Evolutionary conservation across 352 stramenopile genomes (phyloP).

Genomic region (Phytopythium chamaehyphon): DNA sequence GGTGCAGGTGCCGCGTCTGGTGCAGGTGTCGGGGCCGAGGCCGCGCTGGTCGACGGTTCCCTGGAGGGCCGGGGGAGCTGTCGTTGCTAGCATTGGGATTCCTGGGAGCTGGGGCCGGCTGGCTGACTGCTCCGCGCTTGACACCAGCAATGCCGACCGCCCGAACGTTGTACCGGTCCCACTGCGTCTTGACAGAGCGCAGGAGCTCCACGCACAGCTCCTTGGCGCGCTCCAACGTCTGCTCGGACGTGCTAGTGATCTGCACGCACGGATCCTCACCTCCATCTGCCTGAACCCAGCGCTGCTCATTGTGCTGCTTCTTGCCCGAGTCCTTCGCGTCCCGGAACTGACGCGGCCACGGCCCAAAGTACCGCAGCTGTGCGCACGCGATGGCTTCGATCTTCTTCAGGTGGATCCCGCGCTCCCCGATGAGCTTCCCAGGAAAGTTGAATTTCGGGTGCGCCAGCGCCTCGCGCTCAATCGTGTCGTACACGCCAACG

Average conservation of each 20-base stretch:
- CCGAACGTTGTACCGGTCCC: slow-evolving; percentile 28
- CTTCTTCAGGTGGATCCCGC: slow-evolving; percentile 61
- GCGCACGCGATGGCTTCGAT: slow-evolving; percentile 51
- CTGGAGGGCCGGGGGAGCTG: background rate
- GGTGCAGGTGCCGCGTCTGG: slow-evolving; percentile 7
- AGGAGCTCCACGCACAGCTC: slow-evolving; percentile 43
- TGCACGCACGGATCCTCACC: slow-evolving; percentile 40
- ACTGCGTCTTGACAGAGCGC: slow-evolving; percentile 50
- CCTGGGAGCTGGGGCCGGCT: background rate
- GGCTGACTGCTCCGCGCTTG: background rate
- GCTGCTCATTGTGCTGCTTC: background rate
- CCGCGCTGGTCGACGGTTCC: background rate
- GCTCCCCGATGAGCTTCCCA: slow-evolving; percentile 54
- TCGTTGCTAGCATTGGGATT: background rate
- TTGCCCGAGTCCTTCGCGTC: slow-evolving; percentile 3
- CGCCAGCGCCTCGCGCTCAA: slow-evolving; percentile 35
- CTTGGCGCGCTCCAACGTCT: slow-evolving; percentile 36
- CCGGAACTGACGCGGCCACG: slow-evolving; percentile 22
- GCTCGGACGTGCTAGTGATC: slow-evolving; percentile 46
- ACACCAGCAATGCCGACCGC: background rate
- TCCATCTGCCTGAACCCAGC: slow-evolving; percentile 4
- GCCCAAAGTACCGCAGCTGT: slow-evolving; percentile 50
- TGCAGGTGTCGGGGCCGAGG: slow-evolving; percentile 1
- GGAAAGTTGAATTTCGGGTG: slow-evolving; percentile 65
- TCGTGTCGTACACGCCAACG: slow-evolving; percentile 31